These are phyloP conservation scores for Phanerochaete sordida DNA, from an alignment of 768 basidiomycete genomes.

Conservation along the genomic window DNA sequence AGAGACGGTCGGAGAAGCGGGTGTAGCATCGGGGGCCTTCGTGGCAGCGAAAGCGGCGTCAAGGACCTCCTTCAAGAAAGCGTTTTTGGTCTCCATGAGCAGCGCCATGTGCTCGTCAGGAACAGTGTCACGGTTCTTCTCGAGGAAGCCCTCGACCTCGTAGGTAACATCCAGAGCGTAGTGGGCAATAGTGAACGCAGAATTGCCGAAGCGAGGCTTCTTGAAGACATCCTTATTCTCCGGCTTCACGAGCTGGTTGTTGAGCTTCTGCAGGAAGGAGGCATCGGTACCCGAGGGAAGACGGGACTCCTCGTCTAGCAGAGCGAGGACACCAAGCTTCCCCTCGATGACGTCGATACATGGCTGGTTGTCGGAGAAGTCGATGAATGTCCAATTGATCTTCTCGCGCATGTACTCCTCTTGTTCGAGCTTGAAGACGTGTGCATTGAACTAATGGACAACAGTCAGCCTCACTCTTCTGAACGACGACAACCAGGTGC, in stretches of 20 bases:
- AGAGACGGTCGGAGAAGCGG: constrained; percentile 76
- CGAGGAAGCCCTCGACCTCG: constrained; percentile 96
- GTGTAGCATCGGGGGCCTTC: constrained; percentile 63
- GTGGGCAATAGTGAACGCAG: constrained; percentile 96
- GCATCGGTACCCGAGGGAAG: constrained; percentile 89
- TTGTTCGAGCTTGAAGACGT: constrained; percentile 98
- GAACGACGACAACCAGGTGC: no score
- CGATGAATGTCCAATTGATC: constrained; percentile 99
- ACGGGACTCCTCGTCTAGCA: constrained; percentile 97
- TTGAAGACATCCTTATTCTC: constrained; percentile 90
- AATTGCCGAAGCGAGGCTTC: constrained; percentile 98
- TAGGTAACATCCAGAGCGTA: constrained; percentile 99
- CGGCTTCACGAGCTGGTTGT: constrained; percentile 79
- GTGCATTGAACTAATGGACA: constrained; percentile 83
- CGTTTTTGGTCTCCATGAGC: constrained; percentile 81
- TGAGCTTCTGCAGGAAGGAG: constrained; percentile 91
- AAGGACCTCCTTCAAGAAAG: constrained; percentile 92
- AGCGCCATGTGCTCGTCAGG: constrained; percentile 96
- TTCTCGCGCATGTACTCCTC: constrained; percentile 98
- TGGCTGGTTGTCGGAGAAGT: constrained; percentile 98
- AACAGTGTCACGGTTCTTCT: constrained; percentile 98
- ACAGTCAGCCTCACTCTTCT: neutral
- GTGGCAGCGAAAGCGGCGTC: constrained; percentile 82
- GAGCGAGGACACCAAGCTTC: constrained; percentile 89
- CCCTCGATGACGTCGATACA: constrained; percentile 99